Percentiles rank a stretch among this genome's conserved stretches.
These are phyloP conservation scores for Globisporangium lucens DNA, from an alignment of 352 stramenopile species.

Conservation along the genomic window DNA sequence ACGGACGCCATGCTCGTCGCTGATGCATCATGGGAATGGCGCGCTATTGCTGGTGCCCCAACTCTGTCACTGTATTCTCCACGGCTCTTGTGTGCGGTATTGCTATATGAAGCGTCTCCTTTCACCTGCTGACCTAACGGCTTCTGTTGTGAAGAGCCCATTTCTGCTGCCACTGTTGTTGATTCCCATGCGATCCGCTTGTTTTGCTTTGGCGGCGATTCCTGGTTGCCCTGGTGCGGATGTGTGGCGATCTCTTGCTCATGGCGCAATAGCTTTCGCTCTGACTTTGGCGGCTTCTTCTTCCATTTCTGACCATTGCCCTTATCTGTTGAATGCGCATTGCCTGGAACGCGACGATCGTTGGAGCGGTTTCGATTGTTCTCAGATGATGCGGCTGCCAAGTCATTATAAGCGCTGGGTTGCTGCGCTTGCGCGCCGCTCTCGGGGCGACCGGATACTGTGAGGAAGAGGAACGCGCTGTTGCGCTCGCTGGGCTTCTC, in stretches of 20 bases:
- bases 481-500: constrained; percentile 34
- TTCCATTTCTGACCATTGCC: background rate
- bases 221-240: constrained; percentile 4
- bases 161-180: background rate
- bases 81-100: background rate
- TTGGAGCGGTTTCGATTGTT: constrained; percentile 5
- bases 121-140: background rate
- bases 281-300: background rate
- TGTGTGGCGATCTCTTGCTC: background rate
- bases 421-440: constrained; percentile 17
- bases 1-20: constrained; percentile 21
- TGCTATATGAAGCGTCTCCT: background rate
- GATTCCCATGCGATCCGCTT: constrained; percentile 7
- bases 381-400: background rate
- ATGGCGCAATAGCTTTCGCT: background rate
- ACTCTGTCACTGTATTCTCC: background rate
- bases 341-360: background rate
- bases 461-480: constrained; percentile 52
- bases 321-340: background rate
- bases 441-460: constrained; percentile 41
- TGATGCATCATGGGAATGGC: constrained; percentile 4
- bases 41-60: background rate
- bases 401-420: background rate
- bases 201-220: constrained; percentile 1
- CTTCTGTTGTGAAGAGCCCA: background rate